These are phyloP conservation scores for Moesziomyces parantarcticus DNA, from an alignment of 1,284 basidiomycete species.

Conservation along the genomic window DNA sequence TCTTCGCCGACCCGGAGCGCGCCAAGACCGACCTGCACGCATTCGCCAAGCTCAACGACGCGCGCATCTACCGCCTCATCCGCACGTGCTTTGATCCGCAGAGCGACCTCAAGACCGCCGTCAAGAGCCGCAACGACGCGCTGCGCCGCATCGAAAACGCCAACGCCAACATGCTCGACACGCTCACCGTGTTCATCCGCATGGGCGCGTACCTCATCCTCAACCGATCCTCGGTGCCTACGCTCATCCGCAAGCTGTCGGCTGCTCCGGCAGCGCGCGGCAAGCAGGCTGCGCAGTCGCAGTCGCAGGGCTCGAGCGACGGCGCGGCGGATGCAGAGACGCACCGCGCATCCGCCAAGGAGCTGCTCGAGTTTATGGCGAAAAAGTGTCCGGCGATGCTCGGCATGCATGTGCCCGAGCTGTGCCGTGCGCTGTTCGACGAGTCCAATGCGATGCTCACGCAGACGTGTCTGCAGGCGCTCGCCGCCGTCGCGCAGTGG, in stretches of 20 bases:
- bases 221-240: constrained; percentile 86
- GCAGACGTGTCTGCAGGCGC: constrained; percentile 71
- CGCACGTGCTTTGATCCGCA: constrained; percentile 83
- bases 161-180: constrained; percentile 67
- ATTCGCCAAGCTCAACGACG: constrained; percentile 89
- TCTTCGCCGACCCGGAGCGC: constrained; percentile 75
- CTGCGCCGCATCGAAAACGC: constrained; percentile 48
- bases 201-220: constrained; percentile 79
- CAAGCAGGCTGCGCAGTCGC: constrained; percentile 7
- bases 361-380: constrained; percentile 74
- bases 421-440: constrained; percentile 76
- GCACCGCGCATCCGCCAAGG: constrained; percentile 57
- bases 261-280: constrained; percentile 1
- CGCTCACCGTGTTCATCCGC: constrained; percentile 80
- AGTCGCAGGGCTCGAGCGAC: constrained; percentile 18
- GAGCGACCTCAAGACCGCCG: constrained; percentile 81
- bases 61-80: constrained; percentile 83
- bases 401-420: constrained; percentile 79
- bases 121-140: constrained; percentile 72
- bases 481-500: constrained; percentile 35
- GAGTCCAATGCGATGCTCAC: constrained; percentile 74
- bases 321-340: constrained; percentile 35
- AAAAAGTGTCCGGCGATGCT: constrained; percentile 82
- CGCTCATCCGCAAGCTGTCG: constrained; percentile 70
- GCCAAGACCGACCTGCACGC: constrained; percentile 80